Percentiles rank a stretch among this genome's conserved stretches.
Conservation (phyloP, 345 rosid genomes). For the Odontarrhena argentea region DNA sequence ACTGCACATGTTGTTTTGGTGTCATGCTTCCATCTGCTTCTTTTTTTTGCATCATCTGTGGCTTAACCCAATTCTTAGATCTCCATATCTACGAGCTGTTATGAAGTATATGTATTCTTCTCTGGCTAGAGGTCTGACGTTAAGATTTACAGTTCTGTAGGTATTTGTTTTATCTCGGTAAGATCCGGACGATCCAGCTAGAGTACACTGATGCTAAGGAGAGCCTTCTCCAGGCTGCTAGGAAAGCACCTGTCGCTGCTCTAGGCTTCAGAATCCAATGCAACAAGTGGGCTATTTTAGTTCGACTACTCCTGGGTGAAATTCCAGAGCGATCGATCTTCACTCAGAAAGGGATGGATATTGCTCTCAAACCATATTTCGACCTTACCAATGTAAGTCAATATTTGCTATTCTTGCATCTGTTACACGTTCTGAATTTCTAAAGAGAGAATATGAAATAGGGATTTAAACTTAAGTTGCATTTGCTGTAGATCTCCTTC, state of each 20-base stretch:
- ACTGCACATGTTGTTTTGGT: not conserved
- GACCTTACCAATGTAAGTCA: slow-evolving; percentile 85
- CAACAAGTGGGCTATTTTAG: slow-evolving; percentile 83
- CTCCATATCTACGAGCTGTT: not conserved
- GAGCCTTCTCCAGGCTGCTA: slow-evolving; percentile 84
- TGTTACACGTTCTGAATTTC: not conserved
- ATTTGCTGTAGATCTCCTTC: not conserved
- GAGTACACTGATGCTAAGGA: slow-evolving; percentile 94
- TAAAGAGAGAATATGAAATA: not conserved
- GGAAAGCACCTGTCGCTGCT: slow-evolving; percentile 85
- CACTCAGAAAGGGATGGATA: slow-evolving; percentile 90
- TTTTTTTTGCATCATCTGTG: slow-evolving; percentile 5
- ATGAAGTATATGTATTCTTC: not conserved
- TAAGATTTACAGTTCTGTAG: slow-evolving; percentile 70
- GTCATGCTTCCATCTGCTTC: not conserved
- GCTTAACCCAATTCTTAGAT: not conserved
- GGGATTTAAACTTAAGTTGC: not conserved
- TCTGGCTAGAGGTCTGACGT: slow-evolving; percentile 7
- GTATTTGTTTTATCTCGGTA: slow-evolving; percentile 83
- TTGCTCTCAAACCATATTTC: slow-evolving; percentile 76
- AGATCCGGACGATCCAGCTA: slow-evolving; percentile 81
- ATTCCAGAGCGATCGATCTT: slow-evolving; percentile 83
- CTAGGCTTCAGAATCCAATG: slow-evolving; percentile 75
- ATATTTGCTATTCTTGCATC: not conserved
- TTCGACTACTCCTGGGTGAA: slow-evolving; percentile 77